phyloP scores from a whole-genome alignment of 345 rosid genomes.

The Cochlearia excelsa region DNA sequence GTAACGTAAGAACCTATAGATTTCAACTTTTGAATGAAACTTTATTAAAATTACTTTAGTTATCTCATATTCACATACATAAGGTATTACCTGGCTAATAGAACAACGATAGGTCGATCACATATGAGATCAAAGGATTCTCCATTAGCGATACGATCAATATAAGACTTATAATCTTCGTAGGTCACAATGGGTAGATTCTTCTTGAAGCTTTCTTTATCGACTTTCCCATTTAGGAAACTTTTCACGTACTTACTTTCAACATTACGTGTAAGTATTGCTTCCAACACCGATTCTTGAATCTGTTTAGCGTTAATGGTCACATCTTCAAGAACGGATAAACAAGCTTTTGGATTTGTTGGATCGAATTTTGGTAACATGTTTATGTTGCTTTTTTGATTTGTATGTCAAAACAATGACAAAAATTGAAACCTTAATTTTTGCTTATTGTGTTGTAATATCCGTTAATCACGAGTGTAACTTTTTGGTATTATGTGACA shows the following conservation, averaged over 20 bases:
- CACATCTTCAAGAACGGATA: conserved; percentile 61
- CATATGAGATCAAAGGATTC: conserved; percentile 59
- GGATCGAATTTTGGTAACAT: conserved; percentile 67
- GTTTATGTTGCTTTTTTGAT: conserved; percentile 3
- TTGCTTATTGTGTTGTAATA: too few species aligned
- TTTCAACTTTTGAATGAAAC: too few species aligned
- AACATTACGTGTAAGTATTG: conserved; percentile 53
- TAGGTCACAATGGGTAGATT: conserved; percentile 67
- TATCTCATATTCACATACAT: too few species aligned
- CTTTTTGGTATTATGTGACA: too few species aligned
- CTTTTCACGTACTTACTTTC: conserved; percentile 54
- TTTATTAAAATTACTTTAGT: too few species aligned
- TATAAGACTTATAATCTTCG: conserved; percentile 56
- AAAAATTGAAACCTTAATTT: too few species aligned
- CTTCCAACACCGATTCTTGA: conserved; percentile 51
- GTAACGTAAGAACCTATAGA: too few species aligned
- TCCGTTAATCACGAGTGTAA: too few species aligned
- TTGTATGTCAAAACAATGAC: conserved; percentile 6
- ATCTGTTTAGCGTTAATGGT: conserved; percentile 54
- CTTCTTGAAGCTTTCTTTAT: conserved; percentile 51
- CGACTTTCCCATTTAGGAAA: conserved; percentile 46
- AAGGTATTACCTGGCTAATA: conserved; percentile 85
- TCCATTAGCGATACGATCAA: conserved; percentile 74
- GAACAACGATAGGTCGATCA: conserved; percentile 61
- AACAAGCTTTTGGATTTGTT: conserved; percentile 50